Conservation (phyloP, 1,139 yeast genomes). For the Geotrichum carabidarum region DNA sequence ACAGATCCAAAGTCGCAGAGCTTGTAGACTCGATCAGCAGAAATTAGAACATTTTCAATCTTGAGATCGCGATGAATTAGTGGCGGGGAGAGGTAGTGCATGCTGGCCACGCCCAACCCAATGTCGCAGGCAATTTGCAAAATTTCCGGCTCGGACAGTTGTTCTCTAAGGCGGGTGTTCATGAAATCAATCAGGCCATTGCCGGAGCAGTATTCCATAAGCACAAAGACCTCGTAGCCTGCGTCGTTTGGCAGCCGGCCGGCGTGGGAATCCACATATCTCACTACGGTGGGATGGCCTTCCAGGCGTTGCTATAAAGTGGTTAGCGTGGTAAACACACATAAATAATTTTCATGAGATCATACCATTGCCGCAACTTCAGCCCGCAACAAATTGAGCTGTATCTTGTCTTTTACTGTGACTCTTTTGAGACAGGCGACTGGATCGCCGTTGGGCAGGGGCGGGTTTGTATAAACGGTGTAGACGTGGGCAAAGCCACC, state of each 20-base stretch:
- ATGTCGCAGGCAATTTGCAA: constrained; percentile 77
- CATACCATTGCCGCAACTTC: constrained; percentile 72
- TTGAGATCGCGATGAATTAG: constrained; percentile 90
- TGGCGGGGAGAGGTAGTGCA: constrained; percentile 80
- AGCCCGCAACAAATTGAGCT: constrained; percentile 59
- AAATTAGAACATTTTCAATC: constrained; percentile 87
- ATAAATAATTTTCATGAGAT: not conserved
- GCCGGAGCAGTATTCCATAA: constrained; percentile 84
- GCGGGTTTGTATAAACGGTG: constrained; percentile 54
- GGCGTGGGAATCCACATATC: constrained; percentile 92
- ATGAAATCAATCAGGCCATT: constrained; percentile 88
- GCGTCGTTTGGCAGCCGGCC: constrained; percentile 50
- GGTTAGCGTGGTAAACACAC: not conserved
- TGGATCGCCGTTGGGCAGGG: constrained; percentile 27
- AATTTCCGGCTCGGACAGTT: constrained; percentile 77
- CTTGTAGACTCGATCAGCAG: constrained; percentile 66
- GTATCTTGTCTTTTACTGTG: constrained; percentile 67
- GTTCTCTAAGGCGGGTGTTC: constrained; percentile 82
- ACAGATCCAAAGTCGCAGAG: constrained; percentile 95
- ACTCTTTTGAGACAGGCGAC: constrained; percentile 67
- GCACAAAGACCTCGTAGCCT: constrained; percentile 78
- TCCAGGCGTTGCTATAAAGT: constrained; percentile 53
- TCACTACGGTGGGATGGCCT: constrained; percentile 74
- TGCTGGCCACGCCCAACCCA: constrained; percentile 75
- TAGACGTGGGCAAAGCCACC: constrained; percentile 83